Percentiles rank a stretch among this genome's conserved stretches.
These are phyloP conservation scores for Fraxinus albicans DNA, from an alignment of 305 asterid species.

Conservation along the genomic window DNA sequence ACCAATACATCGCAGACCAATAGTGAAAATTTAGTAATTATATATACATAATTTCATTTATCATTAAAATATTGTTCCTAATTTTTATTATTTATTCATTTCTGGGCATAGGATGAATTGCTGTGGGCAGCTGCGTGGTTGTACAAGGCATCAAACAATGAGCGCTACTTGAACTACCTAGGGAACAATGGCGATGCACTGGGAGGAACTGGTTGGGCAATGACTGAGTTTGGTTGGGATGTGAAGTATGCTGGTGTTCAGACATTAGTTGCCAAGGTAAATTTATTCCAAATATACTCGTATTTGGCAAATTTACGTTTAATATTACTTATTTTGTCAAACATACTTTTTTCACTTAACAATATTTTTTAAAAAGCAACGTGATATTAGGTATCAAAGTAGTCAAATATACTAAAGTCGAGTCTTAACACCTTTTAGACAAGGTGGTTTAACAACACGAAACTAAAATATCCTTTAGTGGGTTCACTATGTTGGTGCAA, in stretches of 20 bases:
- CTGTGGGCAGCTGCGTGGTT: slow-evolving; percentile 99
- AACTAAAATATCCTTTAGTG: neutral
- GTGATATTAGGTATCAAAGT: neutral
- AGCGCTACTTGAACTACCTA: slow-evolving; percentile 70
- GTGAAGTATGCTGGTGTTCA: slow-evolving; percentile 98
- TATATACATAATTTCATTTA: neutral
- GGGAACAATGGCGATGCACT: slow-evolving; percentile 81
- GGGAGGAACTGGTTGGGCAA: slow-evolving; percentile 97
- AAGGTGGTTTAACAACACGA: neutral
- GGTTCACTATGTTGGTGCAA: neutral
- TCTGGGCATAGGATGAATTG: slow-evolving; percentile 71
- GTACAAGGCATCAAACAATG: slow-evolving; percentile 81
- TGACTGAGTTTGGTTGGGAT: slow-evolving; percentile 99
- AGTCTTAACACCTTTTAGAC: neutral
- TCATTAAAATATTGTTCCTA: neutral
- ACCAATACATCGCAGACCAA: neutral
- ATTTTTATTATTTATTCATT: neutral
- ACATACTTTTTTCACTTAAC: neutral
- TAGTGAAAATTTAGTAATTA: neutral
- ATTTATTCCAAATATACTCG: neutral
- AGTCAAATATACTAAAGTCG: neutral
- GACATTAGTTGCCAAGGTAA: slow-evolving; percentile 86
- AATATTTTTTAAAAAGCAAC: neutral
- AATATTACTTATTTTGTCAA: neutral
- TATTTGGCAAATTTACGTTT: neutral